These are phyloP conservation scores for baker's yeast (Saccharomyces cerevisiae) DNA, from an alignment of 805 yeast species.

Conservation along the genomic window DNA sequence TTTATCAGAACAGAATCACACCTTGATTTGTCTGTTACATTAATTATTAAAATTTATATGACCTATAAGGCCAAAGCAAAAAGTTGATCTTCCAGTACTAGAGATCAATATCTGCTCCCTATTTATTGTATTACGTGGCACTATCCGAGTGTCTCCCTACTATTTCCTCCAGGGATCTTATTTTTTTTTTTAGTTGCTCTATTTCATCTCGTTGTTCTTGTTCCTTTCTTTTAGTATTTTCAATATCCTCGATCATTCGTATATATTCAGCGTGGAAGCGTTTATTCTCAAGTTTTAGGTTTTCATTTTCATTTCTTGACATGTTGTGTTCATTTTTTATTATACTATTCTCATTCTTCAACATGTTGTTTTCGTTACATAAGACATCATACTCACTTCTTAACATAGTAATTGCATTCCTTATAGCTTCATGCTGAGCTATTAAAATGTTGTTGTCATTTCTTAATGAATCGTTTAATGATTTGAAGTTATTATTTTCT, in stretches of 20 bases:
- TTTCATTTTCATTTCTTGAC: neutral
- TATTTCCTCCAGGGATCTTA: neutral
- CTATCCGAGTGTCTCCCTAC: neutral
- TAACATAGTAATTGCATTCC: neutral
- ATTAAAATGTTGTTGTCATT: neutral
- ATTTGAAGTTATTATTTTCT: conserved; percentile 53
- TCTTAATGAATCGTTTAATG: neutral
- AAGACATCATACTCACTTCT: neutral
- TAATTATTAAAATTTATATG: neutral
- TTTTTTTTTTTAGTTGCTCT: neutral
- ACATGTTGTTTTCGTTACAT: conserved; percentile 1
- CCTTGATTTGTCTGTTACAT: neutral
- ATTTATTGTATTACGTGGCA: neutral
- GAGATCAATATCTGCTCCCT: neutral
- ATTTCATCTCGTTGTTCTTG: neutral
- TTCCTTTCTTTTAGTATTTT: neutral
- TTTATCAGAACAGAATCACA: neutral
- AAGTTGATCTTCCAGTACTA: neutral
- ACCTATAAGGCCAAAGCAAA: neutral
- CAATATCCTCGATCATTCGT: neutral
- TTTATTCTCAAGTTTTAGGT: neutral
- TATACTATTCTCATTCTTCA: conserved; percentile 3
- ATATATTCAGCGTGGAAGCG: neutral
- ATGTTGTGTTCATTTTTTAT: neutral
- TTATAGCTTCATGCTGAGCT: neutral